Base-by-base conservation (phyloP, 2,329 filamentous ascomycete genomes). In the Scytalidium sp. region DNA sequence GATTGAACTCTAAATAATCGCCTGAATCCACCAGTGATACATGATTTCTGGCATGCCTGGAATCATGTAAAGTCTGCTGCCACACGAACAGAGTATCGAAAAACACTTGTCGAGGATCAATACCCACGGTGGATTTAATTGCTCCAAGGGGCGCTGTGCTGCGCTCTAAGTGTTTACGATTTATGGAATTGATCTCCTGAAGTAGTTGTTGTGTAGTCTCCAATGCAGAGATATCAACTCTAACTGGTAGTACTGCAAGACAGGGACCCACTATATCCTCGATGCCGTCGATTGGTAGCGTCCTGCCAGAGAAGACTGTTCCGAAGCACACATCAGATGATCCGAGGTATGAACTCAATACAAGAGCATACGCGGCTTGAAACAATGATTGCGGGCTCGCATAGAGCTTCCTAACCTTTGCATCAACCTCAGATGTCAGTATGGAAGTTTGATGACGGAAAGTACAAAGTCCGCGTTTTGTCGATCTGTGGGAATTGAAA, bases 41-140 rank as follows among this genome's bases (percentile, higher is more conserved):
- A 2, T 64, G 29, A 3, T 66, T 58, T 1, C 55, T 52, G 54
- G 60, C 58, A 59, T 70, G 61, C 3, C 62, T 54, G n/a, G 62
- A 56, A 2, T 56, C 53, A 22, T 72, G 68, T 1, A 87, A 71
- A 0, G 85, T 87, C 61, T 96, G 86, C 59, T 97, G 92, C 75
- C 92, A 97, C 0, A 92, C 84, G 59, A 96, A 85, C 0, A 96
- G 71, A 1, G 85, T 78, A 57, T 96, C 88, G 57, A 93, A 96
- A 0, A 96, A 67, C 1, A 70, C 68, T 36, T 81, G 75, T 1
- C 76, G 72, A 1, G 81, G 73, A 22, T 75, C 69, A 1, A 86
- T 52, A 0, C 76, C 78, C 3, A 77, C 79, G 1, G 78, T 67
- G 56, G 79, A 81, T 60, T 83, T 85, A 56, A 96, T 88, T 2